Conservation (phyloP, 177 flowering plant genomes). For the Vitis hybrid region DNA sequence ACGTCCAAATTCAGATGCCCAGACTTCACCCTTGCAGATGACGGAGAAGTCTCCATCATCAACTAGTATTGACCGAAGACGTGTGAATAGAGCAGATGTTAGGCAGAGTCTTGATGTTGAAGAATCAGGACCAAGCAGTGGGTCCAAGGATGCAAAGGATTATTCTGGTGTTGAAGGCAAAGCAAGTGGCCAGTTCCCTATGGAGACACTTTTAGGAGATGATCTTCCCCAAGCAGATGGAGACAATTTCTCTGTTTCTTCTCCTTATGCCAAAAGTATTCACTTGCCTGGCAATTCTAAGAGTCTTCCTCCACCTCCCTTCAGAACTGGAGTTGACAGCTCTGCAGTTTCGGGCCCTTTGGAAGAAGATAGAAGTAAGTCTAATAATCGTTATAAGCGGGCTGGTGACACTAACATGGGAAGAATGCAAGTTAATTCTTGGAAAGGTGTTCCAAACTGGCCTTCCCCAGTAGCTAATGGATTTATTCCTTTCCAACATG, state of each 20-base stretch:
- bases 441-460: conserved; percentile 69
- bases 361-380: conserved; percentile 50
- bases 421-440: conserved; percentile 50
- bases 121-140: conserved; percentile 44
- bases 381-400: conserved; percentile 51
- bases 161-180: conserved; percentile 39
- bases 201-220: conserved; percentile 32
- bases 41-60: conserved; percentile 55
- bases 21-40: conserved; percentile 37
- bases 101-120: conserved; percentile 52
- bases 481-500: conserved; percentile 61
- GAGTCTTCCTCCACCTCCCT: conserved; percentile 39
- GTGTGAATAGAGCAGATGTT: conserved; percentile 29
- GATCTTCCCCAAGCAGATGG: conserved; percentile 42
- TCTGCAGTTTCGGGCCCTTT: conserved; percentile 32
- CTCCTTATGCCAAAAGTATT: conserved; percentile 40
- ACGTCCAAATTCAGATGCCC: conserved; percentile 37
- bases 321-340: conserved; percentile 38
- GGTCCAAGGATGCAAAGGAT: conserved; percentile 45
- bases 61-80: conserved; percentile 40
- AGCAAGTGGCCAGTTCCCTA: conserved; percentile 36
- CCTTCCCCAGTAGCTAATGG: conserved; percentile 55
- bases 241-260: conserved; percentile 42
- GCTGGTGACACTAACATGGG: conserved; percentile 42
- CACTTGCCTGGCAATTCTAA: conserved; percentile 33